phyloP scores from a whole-genome alignment of 805 yeast species.

The Zygosaccharomyces lentus region DNA sequence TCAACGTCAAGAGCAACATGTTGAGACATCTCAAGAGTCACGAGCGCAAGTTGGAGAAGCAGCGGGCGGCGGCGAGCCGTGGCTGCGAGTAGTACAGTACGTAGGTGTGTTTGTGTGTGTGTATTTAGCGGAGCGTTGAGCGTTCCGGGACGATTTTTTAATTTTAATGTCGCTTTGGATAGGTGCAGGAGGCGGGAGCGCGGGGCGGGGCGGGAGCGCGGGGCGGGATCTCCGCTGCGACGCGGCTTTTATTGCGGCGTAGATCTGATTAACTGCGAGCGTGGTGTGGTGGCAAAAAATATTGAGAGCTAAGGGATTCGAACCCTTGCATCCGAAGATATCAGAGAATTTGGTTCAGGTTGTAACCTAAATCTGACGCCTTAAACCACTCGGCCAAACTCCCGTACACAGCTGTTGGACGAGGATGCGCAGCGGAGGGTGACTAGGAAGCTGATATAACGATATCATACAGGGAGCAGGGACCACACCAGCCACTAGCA shows the following conservation, averaged over 20 bases:
- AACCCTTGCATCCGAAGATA: constrained; percentile 45
- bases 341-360: constrained; percentile 33
- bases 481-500: too few relatives aligned
- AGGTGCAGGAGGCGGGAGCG: too few relatives aligned
- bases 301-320: constrained; percentile 42
- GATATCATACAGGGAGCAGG: too few relatives aligned
- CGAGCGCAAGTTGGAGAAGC: constrained; percentile 30
- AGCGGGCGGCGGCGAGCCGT: neutral
- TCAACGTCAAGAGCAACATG: constrained; percentile 77
- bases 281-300: constrained; percentile 9
- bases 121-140: neutral
- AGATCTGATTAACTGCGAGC: neutral
- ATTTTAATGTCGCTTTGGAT: neutral
- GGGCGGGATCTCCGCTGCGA: too few relatives aligned
- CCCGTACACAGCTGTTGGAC: too few relatives aligned
- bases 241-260: neutral
- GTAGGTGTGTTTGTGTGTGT: neutral
- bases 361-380: neutral
- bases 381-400: neutral
- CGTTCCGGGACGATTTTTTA: neutral
- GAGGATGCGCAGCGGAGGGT: too few relatives aligned
- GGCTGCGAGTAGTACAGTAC: neutral
- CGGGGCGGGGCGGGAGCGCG: too few relatives aligned
- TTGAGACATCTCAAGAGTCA: constrained; percentile 75
- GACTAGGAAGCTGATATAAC: too few relatives aligned